Percentiles rank a stretch among this genome's conserved stretches.
Conservation (phyloP, 2,329 filamentous ascomycete genomes). For the Stagonosporopsis rhizophila region DNA sequence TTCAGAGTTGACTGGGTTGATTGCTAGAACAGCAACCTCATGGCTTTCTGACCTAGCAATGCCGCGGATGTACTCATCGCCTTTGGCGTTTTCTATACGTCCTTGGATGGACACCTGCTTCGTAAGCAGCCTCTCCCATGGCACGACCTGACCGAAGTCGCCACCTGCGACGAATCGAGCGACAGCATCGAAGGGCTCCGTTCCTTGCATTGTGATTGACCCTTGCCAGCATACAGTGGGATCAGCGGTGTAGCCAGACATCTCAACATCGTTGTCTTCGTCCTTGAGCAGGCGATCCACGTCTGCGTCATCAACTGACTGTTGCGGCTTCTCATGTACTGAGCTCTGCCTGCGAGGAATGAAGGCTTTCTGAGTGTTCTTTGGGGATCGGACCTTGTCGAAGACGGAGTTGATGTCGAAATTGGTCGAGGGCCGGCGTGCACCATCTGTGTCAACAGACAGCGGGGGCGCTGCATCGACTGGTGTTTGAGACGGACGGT, state of each 20-base stretch:
- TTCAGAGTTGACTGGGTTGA: conserved; percentile 68
- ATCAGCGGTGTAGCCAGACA: conserved; percentile 75
- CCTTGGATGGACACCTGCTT: conserved; percentile 74
- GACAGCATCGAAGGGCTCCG: conserved; percentile 77
- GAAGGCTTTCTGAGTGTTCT: conserved; percentile 57
- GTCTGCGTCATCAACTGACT: conserved; percentile 79
- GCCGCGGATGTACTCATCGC: conserved; percentile 89
- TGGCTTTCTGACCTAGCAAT: conserved; percentile 81
- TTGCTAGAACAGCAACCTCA: conserved; percentile 81
- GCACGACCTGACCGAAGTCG: conserved; percentile 70
- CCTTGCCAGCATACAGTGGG: conserved; percentile 68
- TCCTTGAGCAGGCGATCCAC: conserved; percentile 88
- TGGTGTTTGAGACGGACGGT: conserved; percentile 30
- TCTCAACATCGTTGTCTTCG: conserved; percentile 78
- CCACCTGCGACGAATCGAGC: conserved; percentile 86
- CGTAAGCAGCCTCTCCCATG: conserved; percentile 80
- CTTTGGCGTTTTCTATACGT: conserved; percentile 80
- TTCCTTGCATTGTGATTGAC: conserved; percentile 68
- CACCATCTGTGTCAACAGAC: conserved; percentile 48
- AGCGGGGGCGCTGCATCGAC: conserved; percentile 34
- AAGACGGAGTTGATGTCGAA: conserved; percentile 91
- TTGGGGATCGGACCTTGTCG: conserved; percentile 79
- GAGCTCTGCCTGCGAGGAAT: conserved; percentile 59
- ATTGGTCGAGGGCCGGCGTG: conserved; percentile 63
- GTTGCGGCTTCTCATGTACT: conserved; percentile 53